Percentiles rank a stretch among this genome's conserved stretches.
These are phyloP conservation scores for Phlebiopsis gigantea DNA, from an alignment of 768 basidiomycete genomes.

Conservation along the genomic window DNA sequence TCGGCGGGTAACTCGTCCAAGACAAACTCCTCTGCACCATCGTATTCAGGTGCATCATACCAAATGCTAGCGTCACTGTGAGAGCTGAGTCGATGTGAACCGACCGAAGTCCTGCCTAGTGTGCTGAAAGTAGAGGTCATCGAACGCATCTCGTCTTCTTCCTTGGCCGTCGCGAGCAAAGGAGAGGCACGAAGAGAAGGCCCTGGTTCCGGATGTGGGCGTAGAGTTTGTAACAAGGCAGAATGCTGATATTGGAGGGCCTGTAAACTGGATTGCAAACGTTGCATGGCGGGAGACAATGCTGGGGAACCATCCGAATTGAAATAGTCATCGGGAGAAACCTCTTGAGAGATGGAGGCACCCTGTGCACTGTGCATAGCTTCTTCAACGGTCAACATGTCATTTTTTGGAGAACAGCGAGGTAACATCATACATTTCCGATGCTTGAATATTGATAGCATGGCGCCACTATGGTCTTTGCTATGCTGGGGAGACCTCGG, in stretches of 20 bases:
- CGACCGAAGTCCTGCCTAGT: slow-evolving; percentile 7
- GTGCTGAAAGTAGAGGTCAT: slow-evolving; percentile 13
- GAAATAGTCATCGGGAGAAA: slow-evolving; percentile 11
- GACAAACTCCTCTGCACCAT: slow-evolving; percentile 68
- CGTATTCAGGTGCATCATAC: slow-evolving; percentile 70
- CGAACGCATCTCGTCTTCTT: slow-evolving; percentile 24
- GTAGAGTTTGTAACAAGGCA: slow-evolving; percentile 33
- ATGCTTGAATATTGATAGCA: slow-evolving; percentile 62
- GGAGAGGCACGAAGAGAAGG: slow-evolving; percentile 26
- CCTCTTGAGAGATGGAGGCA: slow-evolving; percentile 5
- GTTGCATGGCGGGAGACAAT: slow-evolving; percentile 30
- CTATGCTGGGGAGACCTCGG: slow-evolving; percentile 24
- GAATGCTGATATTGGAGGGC: slow-evolving; percentile 57
- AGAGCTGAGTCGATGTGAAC: slow-evolving; percentile 19
- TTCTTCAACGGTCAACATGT: not conserved
- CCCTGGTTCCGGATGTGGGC: slow-evolving; percentile 18
- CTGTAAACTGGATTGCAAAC: slow-evolving; percentile 42
- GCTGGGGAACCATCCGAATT: slow-evolving; percentile 15
- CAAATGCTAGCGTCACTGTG: slow-evolving; percentile 45
- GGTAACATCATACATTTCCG: slow-evolving; percentile 27
- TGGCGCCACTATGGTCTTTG: slow-evolving; percentile 29
- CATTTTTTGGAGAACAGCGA: not conserved
- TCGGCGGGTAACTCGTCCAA: slow-evolving; percentile 29
- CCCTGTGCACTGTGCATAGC: not conserved
- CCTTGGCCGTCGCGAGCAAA: slow-evolving; percentile 43